phyloP scores from a whole-genome alignment of 192 early-diverging fungal genomes.

The Coemansia asiatica region DNA sequence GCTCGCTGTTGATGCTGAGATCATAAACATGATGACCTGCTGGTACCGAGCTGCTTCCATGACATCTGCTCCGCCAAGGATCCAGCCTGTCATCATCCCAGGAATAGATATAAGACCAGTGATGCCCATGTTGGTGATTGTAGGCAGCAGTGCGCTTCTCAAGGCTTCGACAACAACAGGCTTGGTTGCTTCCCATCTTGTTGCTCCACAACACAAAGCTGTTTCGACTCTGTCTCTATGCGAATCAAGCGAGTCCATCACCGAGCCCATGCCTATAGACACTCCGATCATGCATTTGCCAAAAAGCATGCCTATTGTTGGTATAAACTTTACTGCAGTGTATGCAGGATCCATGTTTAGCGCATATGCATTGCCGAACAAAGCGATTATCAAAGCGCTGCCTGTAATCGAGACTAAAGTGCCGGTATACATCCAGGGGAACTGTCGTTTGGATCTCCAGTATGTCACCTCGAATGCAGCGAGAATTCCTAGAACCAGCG shows the following conservation, averaged over 20 bases:
- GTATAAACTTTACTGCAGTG: slow-evolving; percentile 75
- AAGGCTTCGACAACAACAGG: slow-evolving; percentile 75
- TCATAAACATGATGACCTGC: slow-evolving; percentile 86
- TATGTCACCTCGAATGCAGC: slow-evolving; percentile 69
- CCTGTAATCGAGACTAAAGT: slow-evolving; percentile 50
- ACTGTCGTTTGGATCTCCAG: slow-evolving; percentile 68
- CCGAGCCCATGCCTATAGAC: slow-evolving; percentile 63
- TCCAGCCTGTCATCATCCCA: slow-evolving; percentile 85
- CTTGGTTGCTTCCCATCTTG: slow-evolving; percentile 76
- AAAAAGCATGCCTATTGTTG: slow-evolving; percentile 88
- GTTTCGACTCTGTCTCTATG: slow-evolving; percentile 58
- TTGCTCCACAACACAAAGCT: slow-evolving; percentile 71
- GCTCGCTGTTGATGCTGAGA: slow-evolving; percentile 70
- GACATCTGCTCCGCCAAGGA: slow-evolving; percentile 80
- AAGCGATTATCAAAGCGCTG: slow-evolving; percentile 18
- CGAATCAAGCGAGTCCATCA: slow-evolving; percentile 63
- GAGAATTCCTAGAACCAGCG: slow-evolving; percentile 59
- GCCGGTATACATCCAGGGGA: slow-evolving; percentile 69
- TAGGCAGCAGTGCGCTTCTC: slow-evolving; percentile 73
- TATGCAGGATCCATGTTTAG: slow-evolving; percentile 71
- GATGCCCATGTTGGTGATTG: slow-evolving; percentile 77
- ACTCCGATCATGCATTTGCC: slow-evolving; percentile 77
- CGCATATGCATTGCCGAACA: slow-evolving; percentile 57
- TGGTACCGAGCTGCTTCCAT: slow-evolving; percentile 80
- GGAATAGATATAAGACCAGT: slow-evolving; percentile 87